Base-by-base conservation (phyloP, 2,329 filamentous ascomycete species). In the Pyricularia sp. region DNA sequence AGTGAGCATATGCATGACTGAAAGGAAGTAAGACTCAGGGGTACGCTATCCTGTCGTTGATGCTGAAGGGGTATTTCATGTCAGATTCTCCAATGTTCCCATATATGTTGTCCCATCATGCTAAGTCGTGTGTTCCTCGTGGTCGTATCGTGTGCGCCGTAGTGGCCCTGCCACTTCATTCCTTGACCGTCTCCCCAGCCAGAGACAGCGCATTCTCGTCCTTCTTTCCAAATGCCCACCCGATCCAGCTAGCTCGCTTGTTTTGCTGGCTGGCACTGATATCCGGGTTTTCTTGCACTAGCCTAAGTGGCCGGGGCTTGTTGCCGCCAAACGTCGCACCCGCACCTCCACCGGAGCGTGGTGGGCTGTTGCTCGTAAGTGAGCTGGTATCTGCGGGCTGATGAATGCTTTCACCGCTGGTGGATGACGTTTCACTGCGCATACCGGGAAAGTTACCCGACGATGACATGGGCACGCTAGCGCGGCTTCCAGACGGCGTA, bases 241-340 rank as follows among this genome's bases (percentile, higher is more conserved):
- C 86, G 69, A 89, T 84, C 88, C 88, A 90, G 77, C 87, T 90
- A 25, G 83, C 81, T 65, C 88, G 81, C 81, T 90, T 90, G 74
- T 84, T 85, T 68, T 79, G 77, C 68, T 79, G 76, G 36, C 75
- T 78, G 68, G 81, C 78, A 25, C 77, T 77, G 2, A 76, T 76
- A 67, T 86, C 85, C 26, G 80, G 78, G 72, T 90, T 90, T 80
- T 97, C 92, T 79, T 95, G 92, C 65, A 98, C 93, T 33, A 99
- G 84, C 20, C 94, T 86, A 72, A 99, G 82, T 7, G 94, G 94
- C 50, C 94, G 86, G 70, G 96, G 89, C 79, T 95, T 95, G 64
- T 88, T 88, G 42, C 66, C 66, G n/a, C 50, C 26, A 36, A 68
- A 68, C 4, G 86, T 86, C 55, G 84, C 86, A 70, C 82, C 81